Evolutionary conservation across 805 yeast genomes (phyloP).

Genomic region (Ascoidea asiatica): DNA sequence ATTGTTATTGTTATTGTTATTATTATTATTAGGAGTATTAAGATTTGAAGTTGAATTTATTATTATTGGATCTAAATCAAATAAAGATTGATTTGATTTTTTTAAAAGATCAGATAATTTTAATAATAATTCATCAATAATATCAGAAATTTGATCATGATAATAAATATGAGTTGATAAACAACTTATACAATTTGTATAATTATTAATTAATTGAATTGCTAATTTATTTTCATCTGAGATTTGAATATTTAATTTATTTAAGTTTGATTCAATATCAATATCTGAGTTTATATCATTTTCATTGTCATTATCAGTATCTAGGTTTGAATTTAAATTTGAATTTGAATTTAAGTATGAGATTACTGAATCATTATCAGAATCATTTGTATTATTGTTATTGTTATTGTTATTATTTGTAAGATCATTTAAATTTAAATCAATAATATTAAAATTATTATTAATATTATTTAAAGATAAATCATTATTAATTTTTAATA

Average conservation of each 20-base stretch:
- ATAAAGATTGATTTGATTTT: neutral
- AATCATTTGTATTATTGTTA: conserved; percentile 11
- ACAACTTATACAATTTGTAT: conserved; percentile 48
- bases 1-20: neutral
- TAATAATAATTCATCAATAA: conserved; percentile 50
- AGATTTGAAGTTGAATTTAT: neutral
- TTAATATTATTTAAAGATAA: too few relatives aligned
- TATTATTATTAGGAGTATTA: neutral
- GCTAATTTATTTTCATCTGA: conserved; percentile 11
- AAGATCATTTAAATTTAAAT: too few relatives aligned
- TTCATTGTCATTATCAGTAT: too few relatives aligned
- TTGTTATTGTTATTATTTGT: too few relatives aligned
- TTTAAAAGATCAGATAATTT: conserved; percentile 14
- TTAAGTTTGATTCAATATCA: conserved; percentile 1
- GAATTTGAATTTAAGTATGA: conserved; percentile 26
- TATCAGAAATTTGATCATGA: conserved; percentile 75
- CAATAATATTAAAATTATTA: too few relatives aligned
- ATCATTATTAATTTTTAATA: conserved; percentile 9
- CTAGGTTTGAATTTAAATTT: conserved; percentile 5
- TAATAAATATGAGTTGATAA: conserved; percentile 72
- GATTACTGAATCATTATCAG: conserved; percentile 23
- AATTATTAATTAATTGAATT: conserved; percentile 24
- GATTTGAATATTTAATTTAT: conserved; percentile 7
- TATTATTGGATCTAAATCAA: neutral
- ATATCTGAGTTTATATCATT: too few relatives aligned